These are phyloP conservation scores for Rhododendron ovatum DNA, from an alignment of 148 eudicot genomes.

Conservation along the genomic window DNA sequence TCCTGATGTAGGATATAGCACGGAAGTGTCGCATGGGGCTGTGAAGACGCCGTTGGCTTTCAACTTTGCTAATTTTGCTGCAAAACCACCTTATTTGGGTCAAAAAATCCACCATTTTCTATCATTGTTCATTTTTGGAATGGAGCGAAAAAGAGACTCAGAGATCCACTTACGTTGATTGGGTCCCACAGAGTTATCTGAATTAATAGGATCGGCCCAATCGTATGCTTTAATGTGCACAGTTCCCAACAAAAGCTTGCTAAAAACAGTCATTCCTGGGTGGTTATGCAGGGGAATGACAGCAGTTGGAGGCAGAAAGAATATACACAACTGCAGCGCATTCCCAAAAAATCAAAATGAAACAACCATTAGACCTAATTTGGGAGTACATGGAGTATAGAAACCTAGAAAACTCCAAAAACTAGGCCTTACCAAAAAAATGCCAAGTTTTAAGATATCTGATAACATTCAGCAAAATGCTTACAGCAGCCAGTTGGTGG, in stretches of 20 bases:
- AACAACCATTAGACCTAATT: neutral
- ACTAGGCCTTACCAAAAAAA: neutral
- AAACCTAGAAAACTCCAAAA: neutral
- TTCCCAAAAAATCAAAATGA: neutral
- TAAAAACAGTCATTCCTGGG: slow-evolving; percentile 90
- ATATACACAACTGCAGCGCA: slow-evolving; percentile 59
- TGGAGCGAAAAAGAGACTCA: neutral
- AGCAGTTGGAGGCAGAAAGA: slow-evolving; percentile 61
- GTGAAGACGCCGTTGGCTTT: slow-evolving; percentile 39
- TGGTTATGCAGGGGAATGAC: slow-evolving; percentile 93
- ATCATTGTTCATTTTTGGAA: neutral
- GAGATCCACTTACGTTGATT: slow-evolving; percentile 37
- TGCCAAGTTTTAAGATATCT: neutral
- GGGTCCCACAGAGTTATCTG: slow-evolving; percentile 15
- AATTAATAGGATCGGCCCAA: slow-evolving; percentile 42
- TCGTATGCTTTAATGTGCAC: slow-evolving; percentile 85
- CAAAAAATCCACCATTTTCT: neutral
- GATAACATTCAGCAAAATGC: neutral
- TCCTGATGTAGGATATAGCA: slow-evolving; percentile 79
- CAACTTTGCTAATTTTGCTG: slow-evolving; percentile 58
- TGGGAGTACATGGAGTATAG: neutral
- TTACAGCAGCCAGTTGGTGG: neutral
- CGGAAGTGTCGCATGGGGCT: slow-evolving; percentile 71
- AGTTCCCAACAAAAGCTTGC: slow-evolving; percentile 71
- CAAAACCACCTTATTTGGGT: slow-evolving; percentile 21